These are phyloP conservation scores for Penstemon eatonii DNA, from an alignment of 257 asterid species.

Conservation along the genomic window DNA sequence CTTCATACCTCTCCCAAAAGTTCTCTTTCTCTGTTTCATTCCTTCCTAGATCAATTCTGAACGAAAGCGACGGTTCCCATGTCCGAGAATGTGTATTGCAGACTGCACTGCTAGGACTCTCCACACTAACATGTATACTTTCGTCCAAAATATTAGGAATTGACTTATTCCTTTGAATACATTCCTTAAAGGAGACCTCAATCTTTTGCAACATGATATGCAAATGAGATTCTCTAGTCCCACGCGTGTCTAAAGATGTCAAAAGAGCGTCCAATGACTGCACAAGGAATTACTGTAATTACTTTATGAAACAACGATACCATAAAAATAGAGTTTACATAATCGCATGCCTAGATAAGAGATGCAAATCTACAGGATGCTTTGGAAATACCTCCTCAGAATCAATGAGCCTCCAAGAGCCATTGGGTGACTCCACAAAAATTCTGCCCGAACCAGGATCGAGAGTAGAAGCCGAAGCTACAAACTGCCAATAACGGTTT, in stretches of 20 bases:
- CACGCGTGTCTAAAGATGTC: constrained; percentile 84
- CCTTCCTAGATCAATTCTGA: constrained; percentile 67
- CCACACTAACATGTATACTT: constrained; percentile 32
- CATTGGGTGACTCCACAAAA: constrained; percentile 72
- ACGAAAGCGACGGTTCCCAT: constrained; percentile 63
- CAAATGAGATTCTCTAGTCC: constrained; percentile 92
- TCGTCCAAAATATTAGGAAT: constrained; percentile 24
- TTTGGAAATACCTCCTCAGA: constrained; percentile 64
- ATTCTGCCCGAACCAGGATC: constrained; percentile 98
- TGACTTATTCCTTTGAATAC: constrained; percentile 43
- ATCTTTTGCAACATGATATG: constrained; percentile 88
- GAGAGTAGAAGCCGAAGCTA: constrained; percentile 75
- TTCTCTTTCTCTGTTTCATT: constrained; percentile 51
- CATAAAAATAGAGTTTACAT: not conserved
- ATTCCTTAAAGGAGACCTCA: constrained; percentile 71
- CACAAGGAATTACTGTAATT: constrained; percentile 27
- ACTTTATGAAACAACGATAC: not conserved
- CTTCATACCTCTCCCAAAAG: constrained; percentile 62
- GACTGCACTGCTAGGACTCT: constrained; percentile 61
- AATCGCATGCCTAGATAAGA: not conserved
- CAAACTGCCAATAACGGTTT: constrained; percentile 93
- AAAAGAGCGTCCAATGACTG: constrained; percentile 84
- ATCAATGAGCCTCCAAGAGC: constrained; percentile 82
- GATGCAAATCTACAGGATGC: not conserved
- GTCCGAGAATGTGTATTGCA: constrained; percentile 49